Evolutionary conservation across 768 basidiomycete genomes (phyloP), one percentile per base, ranked within the genome.

Genomic region (Boletus vermiculosoides): DNA sequence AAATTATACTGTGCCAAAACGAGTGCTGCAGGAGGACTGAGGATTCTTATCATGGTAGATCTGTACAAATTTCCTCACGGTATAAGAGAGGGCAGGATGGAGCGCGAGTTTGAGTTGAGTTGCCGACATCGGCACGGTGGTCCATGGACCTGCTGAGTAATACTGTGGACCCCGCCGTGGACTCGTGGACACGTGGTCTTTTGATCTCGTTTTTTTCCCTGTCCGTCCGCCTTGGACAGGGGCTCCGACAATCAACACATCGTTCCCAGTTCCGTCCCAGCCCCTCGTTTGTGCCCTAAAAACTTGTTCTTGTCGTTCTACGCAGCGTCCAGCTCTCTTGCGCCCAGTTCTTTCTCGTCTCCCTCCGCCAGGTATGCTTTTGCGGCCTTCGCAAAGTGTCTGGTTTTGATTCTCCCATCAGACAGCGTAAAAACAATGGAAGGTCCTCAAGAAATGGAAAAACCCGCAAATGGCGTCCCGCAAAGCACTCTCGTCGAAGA

Each of bases 201-300:
- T 68, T 71, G 68, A 71, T 71, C 66, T 70, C 54, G 66, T 68
- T 71, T 71, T 71, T 71, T 72, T 68, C 71, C 68, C 64, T 70
- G 71, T 68, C 65, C 55, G 61, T 64, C 70, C 63, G 68, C 58
- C 56, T 66, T 70, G 66, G 70, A 72, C 70, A 71, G 70, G 70
- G 70, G 70, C 70, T 71, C 68, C 66, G 71, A 72, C 70, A 72
- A 72, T 72, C 70, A 59, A 72, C 70, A 52, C 66, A 68, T 63
- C 64, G 51, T 55, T 64, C 57, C 59, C 61, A 60, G 63, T 54
- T 45, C 31, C 58, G 44, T 37, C 54, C 46, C 23, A 48, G 60
- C 34, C 62, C 45, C 42, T 57, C 56, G 20, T 55, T 64, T 57
- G 39, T 18, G 23, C 45, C 28, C 46, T 36, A 57, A 63, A 71